Evolutionary conservation across 768 basidiomycete genomes (phyloP), one percentile per base, ranked within the genome.

Genomic region (Porphyrellus cyaneotinctus): DNA sequence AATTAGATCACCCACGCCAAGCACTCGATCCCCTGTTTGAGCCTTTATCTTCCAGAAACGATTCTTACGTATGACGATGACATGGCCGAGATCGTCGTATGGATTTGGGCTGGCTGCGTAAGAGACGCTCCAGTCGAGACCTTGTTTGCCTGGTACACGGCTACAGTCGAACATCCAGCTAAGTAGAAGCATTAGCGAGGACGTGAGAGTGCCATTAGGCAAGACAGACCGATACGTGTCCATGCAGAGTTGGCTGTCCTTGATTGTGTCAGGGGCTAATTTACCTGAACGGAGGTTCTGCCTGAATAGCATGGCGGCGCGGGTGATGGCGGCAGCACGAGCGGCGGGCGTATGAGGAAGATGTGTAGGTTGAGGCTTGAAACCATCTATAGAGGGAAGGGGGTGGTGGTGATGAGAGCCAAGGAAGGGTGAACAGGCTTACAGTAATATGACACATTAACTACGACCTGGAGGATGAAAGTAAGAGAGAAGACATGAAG

Each of bases 361-460:
- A 60, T 87, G 83, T 8, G 71, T 43, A 11, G 88, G 89, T 10
- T 84, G 82, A 20, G 74, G 72, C 57, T 84, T 75, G 57, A 93
- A 93, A 15, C 91, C 91, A 73, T 91, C 90, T 93, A 47, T 33
- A 47, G n/a, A 45, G 20, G 24, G 17, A 46, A 52, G 22, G 32
- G 14, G n/a, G n/a, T n/a, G 15, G 62, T 54, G 59, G 47, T 33
- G 52, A 43, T 20, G 41, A 51, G 51, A 43, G 17, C 6, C 18
- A n/a, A 35, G 13, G 38, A 51, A n/a, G 48, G 18, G 18, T 23
- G 11, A 31, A n/a, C 8, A 26, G 28, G 57, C 79, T 49, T 67
- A 87, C 94, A 97, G 60, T 91, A 97, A 70, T 97, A 95, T n/a
- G 90, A 94, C 12, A 95, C 91, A 60, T 95, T 91, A 36, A 95